Conservation (phyloP, 371 early-diverging fungal genomes). For the Conidiobolus incongruus region DNA sequence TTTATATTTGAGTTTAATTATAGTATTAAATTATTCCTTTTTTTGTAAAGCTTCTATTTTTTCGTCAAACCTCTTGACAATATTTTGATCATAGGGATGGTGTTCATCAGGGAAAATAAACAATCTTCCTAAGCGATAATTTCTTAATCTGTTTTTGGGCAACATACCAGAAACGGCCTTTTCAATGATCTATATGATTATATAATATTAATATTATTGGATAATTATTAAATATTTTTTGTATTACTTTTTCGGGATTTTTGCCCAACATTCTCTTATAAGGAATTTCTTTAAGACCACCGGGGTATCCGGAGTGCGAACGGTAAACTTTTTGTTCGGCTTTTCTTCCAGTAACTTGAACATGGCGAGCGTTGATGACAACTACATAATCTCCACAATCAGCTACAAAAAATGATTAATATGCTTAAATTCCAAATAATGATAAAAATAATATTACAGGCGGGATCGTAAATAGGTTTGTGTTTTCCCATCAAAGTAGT, state of each 20-base stretch:
- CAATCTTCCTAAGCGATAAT: conserved; percentile 52
- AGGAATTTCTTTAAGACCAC: conserved; percentile 68
- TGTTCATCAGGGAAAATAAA: conserved; percentile 70
- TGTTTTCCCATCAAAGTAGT: conserved; percentile 93
- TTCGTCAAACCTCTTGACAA: conserved; percentile 54
- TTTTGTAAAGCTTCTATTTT: neutral
- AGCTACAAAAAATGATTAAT: conserved; percentile 17
- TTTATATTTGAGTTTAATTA: neutral
- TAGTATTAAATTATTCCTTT: neutral
- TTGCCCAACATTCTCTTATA: conserved; percentile 49
- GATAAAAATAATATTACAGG: conserved; percentile 26
- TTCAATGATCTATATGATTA: conserved; percentile 31
- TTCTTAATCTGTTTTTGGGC: conserved; percentile 80
- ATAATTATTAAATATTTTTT: neutral
- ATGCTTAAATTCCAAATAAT: neutral
- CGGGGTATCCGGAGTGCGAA: conserved; percentile 76
- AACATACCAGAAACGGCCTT: conserved; percentile 92
- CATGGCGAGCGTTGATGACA: conserved; percentile 77
- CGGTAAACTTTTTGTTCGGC: conserved; percentile 70
- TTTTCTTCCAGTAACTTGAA: conserved; percentile 71
- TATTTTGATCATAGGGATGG: conserved; percentile 80
- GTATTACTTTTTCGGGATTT: conserved; percentile 48
- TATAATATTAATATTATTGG: neutral
- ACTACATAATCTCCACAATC: conserved; percentile 97
- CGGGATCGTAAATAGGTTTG: conserved; percentile 87